Base-by-base conservation (phyloP, 2,329 filamentous ascomycete genomes). In the Alternaria viburni region DNA sequence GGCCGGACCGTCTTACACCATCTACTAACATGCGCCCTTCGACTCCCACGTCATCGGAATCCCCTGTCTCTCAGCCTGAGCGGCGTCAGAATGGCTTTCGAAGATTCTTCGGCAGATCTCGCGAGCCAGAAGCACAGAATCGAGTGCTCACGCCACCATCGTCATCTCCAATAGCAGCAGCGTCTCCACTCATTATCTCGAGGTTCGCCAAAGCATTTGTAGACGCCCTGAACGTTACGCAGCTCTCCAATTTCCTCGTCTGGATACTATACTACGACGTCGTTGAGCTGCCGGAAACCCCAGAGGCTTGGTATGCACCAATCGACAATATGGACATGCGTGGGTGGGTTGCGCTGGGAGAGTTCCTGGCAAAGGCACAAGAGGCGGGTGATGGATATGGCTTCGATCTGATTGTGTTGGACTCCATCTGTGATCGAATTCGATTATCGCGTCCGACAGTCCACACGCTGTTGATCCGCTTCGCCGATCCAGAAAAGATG, bases 211-310 rank as follows among this genome's bases (percentile, higher is more conserved):
- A 59, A 32, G 47, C 67, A 23, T 75, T 75, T 58, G 66, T 64
- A 25, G 66, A 69, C 17, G 50, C 61, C 4, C 28, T 75, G 9
- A 70, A 59, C 13, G 25, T 59, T 2, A 44, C 43, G 3, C 47
- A 64, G n/a, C 51, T 76, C 7, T 73, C 65, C 28, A 46, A 74
- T 23, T 71, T 77, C 50, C 32, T 75, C 11, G 44, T 61, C 11
- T 75, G 69, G 72, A 71, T 69, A 47, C 36, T 74, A 12, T 71
- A 71, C 56, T 66, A 71, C 46, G 73, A 76, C 30, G 25, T 70
- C 19, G 69, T 74, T 8, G 62, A 70, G 26, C 52, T 70, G 25
- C 69, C 71, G 21, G 64, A 68, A 3, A 55, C 61, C 7, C 69
- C 70, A 4, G 25, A 58, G 3, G 12, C 44, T 23, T 75, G 69